Base-by-base conservation (phyloP, 1,139 yeast genomes). In the Scheffersomyces insectosa region DNA sequence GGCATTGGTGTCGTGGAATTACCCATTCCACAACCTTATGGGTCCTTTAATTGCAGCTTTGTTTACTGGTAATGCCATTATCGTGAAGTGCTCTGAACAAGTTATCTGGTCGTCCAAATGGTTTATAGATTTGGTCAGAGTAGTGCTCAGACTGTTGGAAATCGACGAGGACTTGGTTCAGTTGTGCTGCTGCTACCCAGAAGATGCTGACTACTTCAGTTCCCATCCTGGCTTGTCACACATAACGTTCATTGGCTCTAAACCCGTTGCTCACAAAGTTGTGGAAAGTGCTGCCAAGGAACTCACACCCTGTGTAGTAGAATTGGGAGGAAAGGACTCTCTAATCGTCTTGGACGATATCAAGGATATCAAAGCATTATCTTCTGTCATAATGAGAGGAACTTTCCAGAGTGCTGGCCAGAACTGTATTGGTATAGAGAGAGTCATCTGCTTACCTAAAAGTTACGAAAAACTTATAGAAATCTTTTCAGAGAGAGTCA, bases 361-460 rank as follows among this genome's bases (percentile, higher is more conserved):
- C 33, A 68, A 76, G 51, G 76, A 81, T 48, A 52, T 82, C 33
- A 64, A 75, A 5, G 79, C 82, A 0, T 72, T 93, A 34, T 82
- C 96, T 0, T 88, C 97, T 5, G 83, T 89, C 28, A 77, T 93
- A 33, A 78, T 93, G 84, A 77, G 99, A 60, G 99, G 98, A 25
- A 85, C 97, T 0, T 93, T 90, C 70, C 99, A 93, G 66, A 87
- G 96, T 45, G 88, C 97, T 0, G 99, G 99, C 8, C 99, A 93
- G 63, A 93, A 93, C 62, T 93, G 99, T 68, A 93, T 93, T 60
- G 98, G 99, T 36, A 87, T 93, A 44, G 99, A 93, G 66, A 76
- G 99, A 49, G 96, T 93, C 3, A 85, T 93, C 49, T 89, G 90
- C 37, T 72, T 83, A 42, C 86, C 84, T 3, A 70, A 72, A 38